Base-by-base conservation (phyloP, 129 eudicot species). In the Mikania micrantha region DNA sequence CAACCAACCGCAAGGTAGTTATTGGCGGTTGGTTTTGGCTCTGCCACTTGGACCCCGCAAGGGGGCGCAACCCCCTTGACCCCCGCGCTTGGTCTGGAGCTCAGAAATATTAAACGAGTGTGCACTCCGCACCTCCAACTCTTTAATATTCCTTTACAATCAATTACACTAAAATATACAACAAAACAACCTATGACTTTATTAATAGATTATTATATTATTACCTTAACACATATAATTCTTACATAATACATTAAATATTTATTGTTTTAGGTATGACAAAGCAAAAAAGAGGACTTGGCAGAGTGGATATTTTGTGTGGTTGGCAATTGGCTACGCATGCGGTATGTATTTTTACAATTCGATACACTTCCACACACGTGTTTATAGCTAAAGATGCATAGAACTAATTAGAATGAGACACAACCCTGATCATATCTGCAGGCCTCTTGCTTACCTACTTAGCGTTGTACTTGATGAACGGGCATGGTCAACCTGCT, bases 401-500 rank as follows among this genome's bases (percentile, higher is more conserved):
- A 35, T 69, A 44, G 60, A 6, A 60, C 21, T 59, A 28, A 74
- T 28, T 40, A 38, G 63, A 24, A 54, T 13, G 38, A n/a, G 22
- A 6, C 21, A 4, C 62, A 25, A 7, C 66, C 25, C 47, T 21
- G n/a, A 2, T 27, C 5, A 1, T 20, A 61, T 22, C 36, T 75
- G 81, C 86, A 91, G 97, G 97, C 16, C 81, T 88, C 27, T 36
- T 79, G 50, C 39, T 80, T 22, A 91, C 96, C 9, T 91, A 83
- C 80, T 41, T 85, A 63, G 90, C 80, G 32, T 78, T 92, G 83
- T 92, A 92, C 74, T 25, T 92, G 62, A 92, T 92, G 98, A 39
- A 84, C 20, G 96, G 95, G n/a, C 89, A 84, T 80, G 98, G 98
- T 64, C 98, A 92, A 81, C 98, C 98, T 15, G 98, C 98, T 64